phyloP scores from a whole-genome alignment of 2,329 filamentous ascomycete genomes.

The Magnaporthiopsis incrustans region DNA sequence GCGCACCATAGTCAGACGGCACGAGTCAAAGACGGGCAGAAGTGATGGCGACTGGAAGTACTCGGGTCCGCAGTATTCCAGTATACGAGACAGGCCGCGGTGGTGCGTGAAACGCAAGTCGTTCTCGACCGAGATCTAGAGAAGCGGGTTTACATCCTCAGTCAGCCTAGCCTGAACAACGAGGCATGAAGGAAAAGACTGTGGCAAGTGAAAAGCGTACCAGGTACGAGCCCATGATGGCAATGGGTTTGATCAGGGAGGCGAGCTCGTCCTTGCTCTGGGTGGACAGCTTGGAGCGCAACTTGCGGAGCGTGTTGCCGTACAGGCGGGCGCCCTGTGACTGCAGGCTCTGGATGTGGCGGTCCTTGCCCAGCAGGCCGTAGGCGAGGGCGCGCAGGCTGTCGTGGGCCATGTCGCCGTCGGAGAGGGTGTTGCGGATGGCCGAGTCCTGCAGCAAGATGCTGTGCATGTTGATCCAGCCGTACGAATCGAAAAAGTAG shows the following conservation, averaged over 20 bases:
- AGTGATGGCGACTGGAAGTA: conserved; percentile 17
- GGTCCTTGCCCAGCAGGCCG: conserved; percentile 15
- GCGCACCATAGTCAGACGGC: conserved; percentile 16
- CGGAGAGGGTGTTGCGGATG: conserved; percentile 13
- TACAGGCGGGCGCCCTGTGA: conserved; percentile 11
- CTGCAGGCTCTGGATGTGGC: conserved; percentile 11
- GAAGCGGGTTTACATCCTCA: not conserved
- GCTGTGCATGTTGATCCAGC: conserved; percentile 22
- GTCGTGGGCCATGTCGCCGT: conserved; percentile 13
- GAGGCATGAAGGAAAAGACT: not conserved
- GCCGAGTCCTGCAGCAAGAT: conserved; percentile 17
- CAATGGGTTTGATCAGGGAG: conserved; percentile 14
- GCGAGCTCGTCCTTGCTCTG: conserved; percentile 11
- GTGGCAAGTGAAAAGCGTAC: conserved; percentile 1
- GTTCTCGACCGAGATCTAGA: conserved; percentile 16
- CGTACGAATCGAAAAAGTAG: conserved; percentile 20
- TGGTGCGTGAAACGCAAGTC: conserved; percentile 20
- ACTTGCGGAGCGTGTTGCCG: conserved; percentile 10
- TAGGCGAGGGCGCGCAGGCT: conserved; percentile 16
- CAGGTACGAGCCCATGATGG: conserved; percentile 15
- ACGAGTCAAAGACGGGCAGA: conserved; percentile 18
- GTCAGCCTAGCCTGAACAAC: not conserved
- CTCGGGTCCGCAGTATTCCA: conserved; percentile 18
- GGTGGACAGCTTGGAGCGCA: conserved; percentile 10
- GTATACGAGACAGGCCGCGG: conserved; percentile 17